Evolutionary conservation across 176 grass and related monocot genomes (phyloP), one percentile per base, ranked within the genome.

Genomic region (Tillandsia leiboldiana): DNA sequence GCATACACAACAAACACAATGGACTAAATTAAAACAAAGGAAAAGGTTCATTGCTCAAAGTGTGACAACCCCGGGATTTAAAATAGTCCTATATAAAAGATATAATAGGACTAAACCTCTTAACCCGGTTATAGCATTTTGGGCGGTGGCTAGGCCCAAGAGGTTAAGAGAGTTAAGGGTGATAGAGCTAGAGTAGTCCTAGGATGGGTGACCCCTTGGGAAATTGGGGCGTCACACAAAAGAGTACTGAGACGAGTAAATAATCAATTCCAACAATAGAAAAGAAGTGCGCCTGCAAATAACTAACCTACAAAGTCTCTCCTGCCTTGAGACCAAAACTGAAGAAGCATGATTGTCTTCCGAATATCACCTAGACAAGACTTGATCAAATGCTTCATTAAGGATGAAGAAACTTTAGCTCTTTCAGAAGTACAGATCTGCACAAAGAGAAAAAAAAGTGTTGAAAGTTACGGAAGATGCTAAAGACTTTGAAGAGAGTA

Each of bases 261-360:
- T 2, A 15, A 59, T 15, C 15, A 61, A 61, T n/a, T 61, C 10
- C 14, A 61, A 42, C 33, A 42, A 42, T 3, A 6, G 11, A 58
- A 64, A 74, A 51, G 26, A 1, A 22, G 12, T 70, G 48, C 52
- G 10, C 12, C 2, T 26, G 42, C 17, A 48, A 76, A 83, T 17
- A 15, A 76, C 68, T 73, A 80, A 92, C 86, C 80, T 81, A 70
- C 42, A 57, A 26, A 72, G 67, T 70, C 67, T 33, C 54, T 83
- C 47, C 62, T 85, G 69, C 84, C 93, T 87, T 97, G 89, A 71
- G 74, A 92, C 93, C 89, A 97, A 84, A 97, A 97, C 66, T 97
- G 93, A 70, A 97, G 72, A 85, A 92, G 77, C 77, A 90, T 83
- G 51, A 82, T 78, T 10, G 75, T 79, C 54, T 83, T 87, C 53